Evolutionary conservation across 805 yeast species (phyloP).

Genomic region (Metschnikowia reukaufii): DNA sequence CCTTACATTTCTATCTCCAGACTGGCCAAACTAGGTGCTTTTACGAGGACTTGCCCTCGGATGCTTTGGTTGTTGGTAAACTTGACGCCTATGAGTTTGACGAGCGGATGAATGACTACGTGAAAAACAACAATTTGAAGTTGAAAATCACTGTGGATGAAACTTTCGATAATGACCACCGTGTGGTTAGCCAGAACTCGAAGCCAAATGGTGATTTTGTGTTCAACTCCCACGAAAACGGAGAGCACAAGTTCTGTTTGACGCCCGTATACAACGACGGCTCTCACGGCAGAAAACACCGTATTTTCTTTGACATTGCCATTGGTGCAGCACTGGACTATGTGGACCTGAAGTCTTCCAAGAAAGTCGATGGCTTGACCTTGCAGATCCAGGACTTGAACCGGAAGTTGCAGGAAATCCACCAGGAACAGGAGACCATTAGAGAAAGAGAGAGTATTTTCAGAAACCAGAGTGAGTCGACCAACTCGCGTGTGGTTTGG

Average conservation of each 20-base stretch:
- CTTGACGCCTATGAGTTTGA: slow-evolving; percentile 67
- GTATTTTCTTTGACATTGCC: slow-evolving; percentile 73
- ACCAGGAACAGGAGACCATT: slow-evolving; percentile 64
- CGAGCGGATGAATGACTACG: slow-evolving; percentile 46
- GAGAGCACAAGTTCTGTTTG: slow-evolving; percentile 83
- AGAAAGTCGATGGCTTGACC: slow-evolving; percentile 51
- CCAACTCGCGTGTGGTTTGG: slow-evolving; percentile 67
- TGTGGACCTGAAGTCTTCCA: slow-evolving; percentile 62
- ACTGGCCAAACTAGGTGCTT: slow-evolving; percentile 82
- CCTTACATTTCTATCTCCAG: slow-evolving; percentile 75
- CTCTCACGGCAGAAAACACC: slow-evolving; percentile 59
- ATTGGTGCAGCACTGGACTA: slow-evolving; percentile 61
- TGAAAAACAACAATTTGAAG: slow-evolving; percentile 54
- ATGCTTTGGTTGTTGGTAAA: slow-evolving; percentile 76
- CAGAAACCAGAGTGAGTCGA: slow-evolving; percentile 74
- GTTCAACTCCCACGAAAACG: slow-evolving; percentile 78
- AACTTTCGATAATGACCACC: slow-evolving; percentile 79
- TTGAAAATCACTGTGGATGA: slow-evolving; percentile 50
- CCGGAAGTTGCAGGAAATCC: slow-evolving; percentile 56
- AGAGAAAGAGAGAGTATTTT: slow-evolving; percentile 76
- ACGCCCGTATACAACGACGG: slow-evolving; percentile 63
- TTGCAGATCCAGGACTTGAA: slow-evolving; percentile 57
- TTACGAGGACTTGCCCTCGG: slow-evolving; percentile 73
- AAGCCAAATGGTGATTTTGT: slow-evolving; percentile 65
- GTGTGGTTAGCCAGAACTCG: slow-evolving; percentile 68